phyloP scores from a whole-genome alignment of 78 protist genomes.

The Pigoraptor vietnamica region DNA sequence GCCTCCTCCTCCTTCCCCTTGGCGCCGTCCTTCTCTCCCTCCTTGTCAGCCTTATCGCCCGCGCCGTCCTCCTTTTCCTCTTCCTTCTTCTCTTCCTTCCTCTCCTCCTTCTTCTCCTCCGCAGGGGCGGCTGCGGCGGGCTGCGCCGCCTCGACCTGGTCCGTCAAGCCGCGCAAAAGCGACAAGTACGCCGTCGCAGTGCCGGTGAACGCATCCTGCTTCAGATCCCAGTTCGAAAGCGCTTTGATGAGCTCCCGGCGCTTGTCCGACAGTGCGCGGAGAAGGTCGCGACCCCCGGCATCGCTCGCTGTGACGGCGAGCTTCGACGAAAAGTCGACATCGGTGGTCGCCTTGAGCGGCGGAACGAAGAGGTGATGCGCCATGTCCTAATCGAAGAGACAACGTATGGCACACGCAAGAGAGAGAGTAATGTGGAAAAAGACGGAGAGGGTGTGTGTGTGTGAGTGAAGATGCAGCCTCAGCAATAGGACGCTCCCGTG shows the following conservation, averaged over 20 bases:
- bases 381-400: too few species aligned
- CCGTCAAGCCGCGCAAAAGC: neutral
- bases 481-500: too few species aligned
- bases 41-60: neutral
- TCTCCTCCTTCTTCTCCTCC: neutral
- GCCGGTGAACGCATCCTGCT: neutral
- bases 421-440: too few species aligned
- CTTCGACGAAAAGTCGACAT: neutral
- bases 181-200: neutral
- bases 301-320: neutral
- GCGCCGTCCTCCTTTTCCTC: neutral
- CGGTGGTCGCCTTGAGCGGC: neutral
- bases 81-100: neutral
- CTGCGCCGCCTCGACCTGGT: neutral
- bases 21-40: neutral
- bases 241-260: neutral
- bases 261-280: neutral
- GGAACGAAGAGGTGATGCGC: neutral
- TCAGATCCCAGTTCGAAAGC: neutral
- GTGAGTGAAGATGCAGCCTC: too few species aligned
- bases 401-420: too few species aligned
- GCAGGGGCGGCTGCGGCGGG: neutral
- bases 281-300: neutral
- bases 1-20: neutral
- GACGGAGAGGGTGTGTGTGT: too few species aligned